Evolutionary conservation across 2,329 filamentous ascomycete species (phyloP), one percentile per base, ranked within the genome.

Genomic region (Fusarium anguioides): DNA sequence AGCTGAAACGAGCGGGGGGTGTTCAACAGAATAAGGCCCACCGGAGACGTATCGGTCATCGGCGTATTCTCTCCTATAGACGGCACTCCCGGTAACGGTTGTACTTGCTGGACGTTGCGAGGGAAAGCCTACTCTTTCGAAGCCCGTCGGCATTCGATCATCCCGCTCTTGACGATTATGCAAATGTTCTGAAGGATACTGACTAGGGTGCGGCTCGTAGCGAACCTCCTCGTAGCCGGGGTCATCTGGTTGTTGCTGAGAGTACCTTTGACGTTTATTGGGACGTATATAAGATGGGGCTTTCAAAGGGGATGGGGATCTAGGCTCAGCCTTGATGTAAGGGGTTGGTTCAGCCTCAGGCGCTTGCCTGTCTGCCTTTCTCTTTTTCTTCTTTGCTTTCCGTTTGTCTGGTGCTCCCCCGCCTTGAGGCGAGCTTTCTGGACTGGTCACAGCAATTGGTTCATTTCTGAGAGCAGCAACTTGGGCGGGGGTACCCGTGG

Each of bases 301-400:
- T 61, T 79, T 79, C 48, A 89, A 76, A 10, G 87, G 88, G 8
- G 88, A 90, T 3, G 86, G 84, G 3, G 89, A 91, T 45, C 81
- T 82, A n/a, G 88, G 88, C 73, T 91, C 89, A 23, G 83, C 79
- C 72, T 91, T 91, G 70, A 91, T 89, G 65, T 83, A 82, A 11
- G 87, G 85, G 31, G 81, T 83, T 35, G 76, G 77, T 49, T 83
- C 81, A 39, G 78, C 73, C 63, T 84, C 84, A 47, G 76, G 79
- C 74, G 77, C 81, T 79, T 81, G 81, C 70, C 77, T 80, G 60
- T 85, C 85, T 39, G 81, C 81, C 78, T 84, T 83, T 68, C 81
- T 85, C 74, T 86, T 88, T 70, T 83, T 84, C 60, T 80, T 84
- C 67, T 82, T 84, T 23, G 74, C 74, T 60, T 79, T 84, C 69